Percentiles rank a stretch among this genome's conserved stretches.
Conservation (phyloP, 164 flowering plant species). For the Litsea cubeba region DNA sequence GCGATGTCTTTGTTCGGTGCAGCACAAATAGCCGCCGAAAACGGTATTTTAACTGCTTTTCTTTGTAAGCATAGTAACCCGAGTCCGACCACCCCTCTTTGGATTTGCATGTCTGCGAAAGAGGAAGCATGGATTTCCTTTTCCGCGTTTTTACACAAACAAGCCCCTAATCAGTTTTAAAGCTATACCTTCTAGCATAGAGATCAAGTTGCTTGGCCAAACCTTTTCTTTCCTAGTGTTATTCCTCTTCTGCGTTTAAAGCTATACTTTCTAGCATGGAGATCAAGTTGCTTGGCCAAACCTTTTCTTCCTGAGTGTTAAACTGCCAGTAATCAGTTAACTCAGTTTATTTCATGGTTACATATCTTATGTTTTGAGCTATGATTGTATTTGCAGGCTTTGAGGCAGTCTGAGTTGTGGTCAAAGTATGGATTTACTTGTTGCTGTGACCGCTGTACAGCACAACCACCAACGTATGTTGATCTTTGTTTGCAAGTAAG, state of each 20-base stretch:
- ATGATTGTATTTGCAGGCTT: constrained; percentile 28
- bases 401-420: constrained; percentile 56
- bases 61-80: no score
- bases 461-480: constrained; percentile 35
- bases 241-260: no score
- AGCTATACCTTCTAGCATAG: neutral
- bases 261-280: neutral
- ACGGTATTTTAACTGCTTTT: no score
- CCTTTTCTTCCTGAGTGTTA: neutral
- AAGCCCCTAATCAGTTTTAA: neutral
- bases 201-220: neutral
- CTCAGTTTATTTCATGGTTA: neutral
- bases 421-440: constrained; percentile 49
- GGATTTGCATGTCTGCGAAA: no score
- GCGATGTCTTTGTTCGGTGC: no score
- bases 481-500: constrained; percentile 56
- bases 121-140: no score
- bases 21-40: no score
- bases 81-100: no score
- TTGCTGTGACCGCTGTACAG: constrained; percentile 48
- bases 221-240: neutral
- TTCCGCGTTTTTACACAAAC: no score
- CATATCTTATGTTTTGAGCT: neutral
- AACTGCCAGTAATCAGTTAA: neutral
- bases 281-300: neutral